Conservation (phyloP, 805 yeast genomes). For the Candida nanaspora region DNA sequence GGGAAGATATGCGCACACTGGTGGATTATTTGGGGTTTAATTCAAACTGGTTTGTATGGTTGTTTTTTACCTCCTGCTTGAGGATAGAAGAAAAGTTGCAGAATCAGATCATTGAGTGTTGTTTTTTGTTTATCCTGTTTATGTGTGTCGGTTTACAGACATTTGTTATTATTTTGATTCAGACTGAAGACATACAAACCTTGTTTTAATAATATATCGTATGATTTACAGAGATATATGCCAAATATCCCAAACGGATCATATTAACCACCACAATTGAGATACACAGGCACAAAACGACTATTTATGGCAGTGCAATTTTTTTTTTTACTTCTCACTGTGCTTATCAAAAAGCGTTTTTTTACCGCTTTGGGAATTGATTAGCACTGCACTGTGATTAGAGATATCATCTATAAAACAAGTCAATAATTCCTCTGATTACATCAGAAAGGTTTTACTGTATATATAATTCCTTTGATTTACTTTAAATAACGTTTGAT, state of each 20-base stretch:
- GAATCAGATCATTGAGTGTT: too few species aligned
- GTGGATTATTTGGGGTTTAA: slow-evolving; percentile 53
- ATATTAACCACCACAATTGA: background rate
- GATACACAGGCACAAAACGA: background rate
- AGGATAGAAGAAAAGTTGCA: slow-evolving; percentile 2
- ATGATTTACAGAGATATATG: background rate
- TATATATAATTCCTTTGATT: background rate
- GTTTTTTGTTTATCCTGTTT: too few species aligned
- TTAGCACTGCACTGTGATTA: background rate
- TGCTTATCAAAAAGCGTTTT: background rate
- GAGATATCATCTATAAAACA: background rate
- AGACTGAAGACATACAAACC: too few species aligned
- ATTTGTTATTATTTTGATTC: too few species aligned
- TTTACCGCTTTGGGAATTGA: slow-evolving; percentile 1
- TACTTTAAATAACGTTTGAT: too few species aligned
- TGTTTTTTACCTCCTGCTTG: slow-evolving; percentile 94
- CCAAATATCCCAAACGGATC: background rate
- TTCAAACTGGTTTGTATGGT: slow-evolving; percentile 69
- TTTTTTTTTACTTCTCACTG: background rate
- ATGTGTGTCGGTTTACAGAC: too few species aligned
- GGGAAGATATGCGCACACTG: slow-evolving; percentile 27
- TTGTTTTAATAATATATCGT: background rate
- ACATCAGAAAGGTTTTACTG: background rate
- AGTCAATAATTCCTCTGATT: background rate
- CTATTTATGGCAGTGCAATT: background rate